Conservation (phyloP, 1,284 basidiomycete species). For the Erythrobasidium hasegawianum region DNA sequence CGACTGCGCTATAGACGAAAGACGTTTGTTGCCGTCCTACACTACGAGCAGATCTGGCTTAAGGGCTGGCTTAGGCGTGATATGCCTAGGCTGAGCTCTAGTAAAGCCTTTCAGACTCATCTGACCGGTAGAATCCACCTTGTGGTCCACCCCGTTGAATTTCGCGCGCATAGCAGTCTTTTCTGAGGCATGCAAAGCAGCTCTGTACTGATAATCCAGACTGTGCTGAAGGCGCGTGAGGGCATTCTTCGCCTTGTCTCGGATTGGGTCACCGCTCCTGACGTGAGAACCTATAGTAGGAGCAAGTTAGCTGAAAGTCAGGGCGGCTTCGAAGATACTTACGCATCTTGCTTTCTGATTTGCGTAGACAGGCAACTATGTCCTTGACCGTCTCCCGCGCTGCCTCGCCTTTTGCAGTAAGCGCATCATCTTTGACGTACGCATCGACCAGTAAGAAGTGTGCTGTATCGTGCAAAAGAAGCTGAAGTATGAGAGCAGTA, state of each 20-base stretch:
- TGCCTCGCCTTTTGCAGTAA: neutral
- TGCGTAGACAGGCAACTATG: neutral
- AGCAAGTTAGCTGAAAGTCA: neutral
- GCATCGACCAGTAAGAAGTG: conserved; percentile 6
- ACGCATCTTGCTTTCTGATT: conserved; percentile 28
- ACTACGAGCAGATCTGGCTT: too few species aligned
- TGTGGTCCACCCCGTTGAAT: too few species aligned
- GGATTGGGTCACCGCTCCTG: conserved; percentile 9
- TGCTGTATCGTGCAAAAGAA: conserved; percentile 13
- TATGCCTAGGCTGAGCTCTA: too few species aligned
- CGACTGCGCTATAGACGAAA: too few species aligned
- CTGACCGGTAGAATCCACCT: too few species aligned
- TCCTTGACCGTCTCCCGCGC: conserved; percentile 5
- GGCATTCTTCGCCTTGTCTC: conserved; percentile 34
- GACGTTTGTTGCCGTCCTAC: too few species aligned
- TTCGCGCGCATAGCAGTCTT: too few species aligned
- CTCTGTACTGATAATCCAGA: conserved; percentile 21
- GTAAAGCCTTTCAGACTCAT: too few species aligned
- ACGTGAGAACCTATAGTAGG: conserved; percentile 11
- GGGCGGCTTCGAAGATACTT: neutral
- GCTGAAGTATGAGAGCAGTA: conserved; percentile 15
- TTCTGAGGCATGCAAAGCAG: neutral
- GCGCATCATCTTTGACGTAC: neutral
- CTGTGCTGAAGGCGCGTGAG: conserved; percentile 11
- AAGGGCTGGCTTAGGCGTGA: too few species aligned